phyloP scores from a whole-genome alignment of 306 rosid species.

The Echinosophora koreensis region DNA sequence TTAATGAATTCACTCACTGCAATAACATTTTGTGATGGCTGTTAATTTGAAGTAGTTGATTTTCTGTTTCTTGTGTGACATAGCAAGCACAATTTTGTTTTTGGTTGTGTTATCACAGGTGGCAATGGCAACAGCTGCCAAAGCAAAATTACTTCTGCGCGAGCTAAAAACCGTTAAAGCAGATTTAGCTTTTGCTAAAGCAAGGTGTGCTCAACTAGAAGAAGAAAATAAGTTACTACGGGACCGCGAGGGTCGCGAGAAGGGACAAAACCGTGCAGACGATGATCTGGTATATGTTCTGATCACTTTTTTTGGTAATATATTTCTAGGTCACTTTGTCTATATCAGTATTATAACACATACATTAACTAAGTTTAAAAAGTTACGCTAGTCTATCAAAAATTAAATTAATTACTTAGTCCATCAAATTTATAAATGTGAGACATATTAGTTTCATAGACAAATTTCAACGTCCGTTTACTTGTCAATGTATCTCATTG shows the following conservation, averaged over 20 bases:
- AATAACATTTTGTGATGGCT: not conserved
- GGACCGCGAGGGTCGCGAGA: conserved; percentile 79
- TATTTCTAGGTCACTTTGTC: no score
- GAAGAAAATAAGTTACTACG: conserved; percentile 89
- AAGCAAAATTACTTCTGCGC: conserved; percentile 88
- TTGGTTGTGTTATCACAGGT: conserved; percentile 59
- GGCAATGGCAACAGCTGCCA: conserved; percentile 97
- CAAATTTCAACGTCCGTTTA: no score
- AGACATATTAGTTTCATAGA: no score
- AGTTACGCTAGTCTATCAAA: no score
- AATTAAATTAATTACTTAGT: no score
- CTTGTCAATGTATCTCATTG: no score
- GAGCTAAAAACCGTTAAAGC: conserved; percentile 94
- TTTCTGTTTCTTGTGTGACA: not conserved
- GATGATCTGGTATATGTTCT: conserved; percentile 77
- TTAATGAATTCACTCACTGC: not conserved
- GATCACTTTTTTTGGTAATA: not conserved
- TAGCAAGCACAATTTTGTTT: conserved; percentile 7
- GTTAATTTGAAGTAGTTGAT: not conserved
- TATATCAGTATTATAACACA: no score
- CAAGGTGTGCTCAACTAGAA: conserved; percentile 88
- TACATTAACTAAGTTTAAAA: no score
- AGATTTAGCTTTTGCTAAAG: conserved; percentile 85
- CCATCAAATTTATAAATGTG: no score
- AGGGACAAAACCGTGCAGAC: conserved; percentile 78